Conservation (phyloP, 140 eudicot genomes). For the Ambrosia hybrid region DNA sequence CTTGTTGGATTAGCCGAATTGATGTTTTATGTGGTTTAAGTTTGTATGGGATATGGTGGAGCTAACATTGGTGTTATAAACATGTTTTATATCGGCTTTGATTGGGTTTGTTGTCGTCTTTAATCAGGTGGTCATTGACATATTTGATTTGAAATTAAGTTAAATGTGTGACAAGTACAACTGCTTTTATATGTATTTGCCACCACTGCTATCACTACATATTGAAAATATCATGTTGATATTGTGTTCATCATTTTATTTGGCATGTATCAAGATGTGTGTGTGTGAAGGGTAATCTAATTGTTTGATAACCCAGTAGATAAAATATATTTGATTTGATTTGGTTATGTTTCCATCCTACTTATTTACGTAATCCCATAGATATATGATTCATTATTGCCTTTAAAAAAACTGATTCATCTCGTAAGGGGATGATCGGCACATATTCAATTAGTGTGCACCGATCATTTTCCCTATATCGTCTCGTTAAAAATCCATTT, state of each 20-base stretch:
- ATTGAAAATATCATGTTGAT: no score
- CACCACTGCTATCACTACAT: not conserved
- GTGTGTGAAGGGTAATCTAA: not conserved
- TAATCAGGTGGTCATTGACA: conserved; percentile 16
- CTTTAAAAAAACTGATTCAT: no score
- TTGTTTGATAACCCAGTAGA: no score
- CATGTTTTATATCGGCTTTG: conserved; percentile 18
- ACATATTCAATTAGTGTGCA: no score
- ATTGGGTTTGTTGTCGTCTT: conserved; percentile 18
- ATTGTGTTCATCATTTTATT: not conserved
- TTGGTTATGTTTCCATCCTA: no score
- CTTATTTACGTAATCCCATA: no score
- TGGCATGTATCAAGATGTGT: not conserved
- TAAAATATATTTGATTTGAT: no score
- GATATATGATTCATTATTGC: no score
- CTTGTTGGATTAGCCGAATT: conserved; percentile 27
- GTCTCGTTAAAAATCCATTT: no score
- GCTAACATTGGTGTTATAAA: conserved; percentile 18
- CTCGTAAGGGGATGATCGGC: no score
- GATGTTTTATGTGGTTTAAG: conserved; percentile 27
- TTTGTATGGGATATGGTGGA: conserved; percentile 25
- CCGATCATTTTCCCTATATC: no score
- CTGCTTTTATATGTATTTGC: not conserved
- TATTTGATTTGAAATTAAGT: conserved; percentile 20
- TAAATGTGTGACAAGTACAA: conserved; percentile 11